phyloP scores from a whole-genome alignment of 495 filamentous ascomycete species.

The Cryomyces antarcticus region DNA sequence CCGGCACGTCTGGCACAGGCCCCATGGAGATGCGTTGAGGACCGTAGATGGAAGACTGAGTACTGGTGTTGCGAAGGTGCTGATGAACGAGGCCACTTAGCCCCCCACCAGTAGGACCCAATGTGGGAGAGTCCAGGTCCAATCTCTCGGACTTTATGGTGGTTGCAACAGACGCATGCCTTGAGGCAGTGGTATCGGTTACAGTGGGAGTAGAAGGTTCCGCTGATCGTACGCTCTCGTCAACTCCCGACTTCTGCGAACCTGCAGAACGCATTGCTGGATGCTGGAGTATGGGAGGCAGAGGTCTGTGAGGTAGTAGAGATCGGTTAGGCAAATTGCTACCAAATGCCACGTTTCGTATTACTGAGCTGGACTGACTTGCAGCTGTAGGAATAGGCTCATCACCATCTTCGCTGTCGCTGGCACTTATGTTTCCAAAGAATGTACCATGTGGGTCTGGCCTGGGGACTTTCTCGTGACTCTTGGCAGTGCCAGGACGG shows the following conservation, averaged over 20 bases:
- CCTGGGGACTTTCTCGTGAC: neutral
- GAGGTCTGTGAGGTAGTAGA: neutral
- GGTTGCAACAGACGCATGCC: constrained; percentile 2
- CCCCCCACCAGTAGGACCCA: constrained; percentile 44
- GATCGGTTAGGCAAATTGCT: no score
- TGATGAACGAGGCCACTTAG: constrained; percentile 68
- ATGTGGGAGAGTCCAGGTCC: constrained; percentile 55
- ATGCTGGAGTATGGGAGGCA: neutral
- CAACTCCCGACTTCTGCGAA: neutral
- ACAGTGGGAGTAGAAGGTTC: neutral
- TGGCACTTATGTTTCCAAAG: constrained; percentile 11
- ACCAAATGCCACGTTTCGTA: neutral
- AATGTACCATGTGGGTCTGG: constrained; percentile 14
- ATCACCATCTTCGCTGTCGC: constrained; percentile 7
- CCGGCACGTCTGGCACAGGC: no score
- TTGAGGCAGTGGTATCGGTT: neutral
- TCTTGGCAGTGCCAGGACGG: neutral
- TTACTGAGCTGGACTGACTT: neutral
- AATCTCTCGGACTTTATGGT: constrained; percentile 4
- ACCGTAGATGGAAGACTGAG: constrained; percentile 56
- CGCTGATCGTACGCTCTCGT: neutral
- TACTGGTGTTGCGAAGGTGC: constrained; percentile 70
- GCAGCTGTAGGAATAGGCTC: neutral
- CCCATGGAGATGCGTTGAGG: constrained; percentile 3
- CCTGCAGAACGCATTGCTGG: neutral